Conservation (phyloP, 2,329 filamentous ascomycete genomes). For the Calycina marina region DNA sequence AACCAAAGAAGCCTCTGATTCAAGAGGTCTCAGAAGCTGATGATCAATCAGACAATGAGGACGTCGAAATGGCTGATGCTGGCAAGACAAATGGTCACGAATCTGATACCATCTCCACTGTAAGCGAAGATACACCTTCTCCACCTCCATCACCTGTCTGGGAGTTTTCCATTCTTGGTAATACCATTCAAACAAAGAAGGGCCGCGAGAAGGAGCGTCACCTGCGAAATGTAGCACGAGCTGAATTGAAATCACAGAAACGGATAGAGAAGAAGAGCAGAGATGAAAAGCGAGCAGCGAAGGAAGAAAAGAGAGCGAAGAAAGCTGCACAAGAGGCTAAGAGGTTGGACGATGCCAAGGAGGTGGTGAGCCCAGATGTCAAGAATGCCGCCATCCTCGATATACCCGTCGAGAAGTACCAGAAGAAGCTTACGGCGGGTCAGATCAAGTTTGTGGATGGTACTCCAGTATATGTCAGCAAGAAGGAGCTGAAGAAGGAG, state of each 20-base stretch:
- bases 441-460: slow-evolving; percentile 58
- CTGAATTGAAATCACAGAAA: slow-evolving; percentile 26
- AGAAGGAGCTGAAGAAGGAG: slow-evolving; percentile 63
- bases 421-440: slow-evolving; percentile 63
- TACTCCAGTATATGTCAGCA: slow-evolving; percentile 51
- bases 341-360: slow-evolving; percentile 25
- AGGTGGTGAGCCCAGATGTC: slow-evolving; percentile 22
- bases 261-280: slow-evolving; percentile 27
- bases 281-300: slow-evolving; percentile 6
- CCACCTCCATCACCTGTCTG: slow-evolving; percentile 6
- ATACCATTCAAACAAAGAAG: slow-evolving; percentile 19
- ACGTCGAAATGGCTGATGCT: slow-evolving; percentile 19
- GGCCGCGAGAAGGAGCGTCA: slow-evolving; percentile 15
- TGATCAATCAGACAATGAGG: slow-evolving; percentile 11
- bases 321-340: slow-evolving; percentile 26
- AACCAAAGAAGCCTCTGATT: slow-evolving; percentile 19
- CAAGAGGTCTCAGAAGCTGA: slow-evolving; percentile 19
- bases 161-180: slow-evolving; percentile 11
- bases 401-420: slow-evolving; percentile 61
- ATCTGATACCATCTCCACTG: slow-evolving; percentile 8
- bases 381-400: slow-evolving; percentile 49
- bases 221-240: slow-evolving; percentile 17
- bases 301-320: slow-evolving; percentile 16
- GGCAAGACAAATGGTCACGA: slow-evolving; percentile 5
- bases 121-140: slow-evolving; percentile 5